A percentile compares a stretch with the other conserved stretches of the same genome.
Conservation (phyloP, 768 basidiomycete genomes). For the Terana coerulea region DNA sequence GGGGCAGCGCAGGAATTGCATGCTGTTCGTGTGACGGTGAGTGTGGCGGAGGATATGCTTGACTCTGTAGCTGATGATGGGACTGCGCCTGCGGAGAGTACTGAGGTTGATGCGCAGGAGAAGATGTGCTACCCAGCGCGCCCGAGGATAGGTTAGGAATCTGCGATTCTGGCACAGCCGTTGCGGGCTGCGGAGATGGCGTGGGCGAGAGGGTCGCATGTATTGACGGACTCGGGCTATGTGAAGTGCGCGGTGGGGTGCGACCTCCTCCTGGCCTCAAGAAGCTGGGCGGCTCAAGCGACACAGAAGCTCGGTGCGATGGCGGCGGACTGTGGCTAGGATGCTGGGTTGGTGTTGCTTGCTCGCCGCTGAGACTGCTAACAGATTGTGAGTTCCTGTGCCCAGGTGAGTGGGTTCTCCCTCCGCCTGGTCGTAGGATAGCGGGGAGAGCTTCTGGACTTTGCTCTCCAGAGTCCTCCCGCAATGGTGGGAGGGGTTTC, state of each 20-base stretch:
- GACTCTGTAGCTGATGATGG: not conserved
- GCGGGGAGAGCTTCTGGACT: constrained; percentile 30
- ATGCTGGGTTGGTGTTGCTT: not conserved
- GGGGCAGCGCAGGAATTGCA: not conserved
- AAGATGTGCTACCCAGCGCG: no score
- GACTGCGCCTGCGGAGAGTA: not conserved
- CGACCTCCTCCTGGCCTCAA: no score
- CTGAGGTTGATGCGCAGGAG: no score
- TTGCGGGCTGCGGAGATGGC: no score
- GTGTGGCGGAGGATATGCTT: not conserved
- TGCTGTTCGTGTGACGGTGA: not conserved
- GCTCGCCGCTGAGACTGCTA: not conserved
- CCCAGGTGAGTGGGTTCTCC: not conserved
- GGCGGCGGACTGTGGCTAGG: not conserved
- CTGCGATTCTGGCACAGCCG: no score
- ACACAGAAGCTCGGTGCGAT: no score
- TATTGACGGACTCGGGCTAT: no score
- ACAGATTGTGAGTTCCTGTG: not conserved
- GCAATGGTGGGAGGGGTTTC: constrained; percentile 45
- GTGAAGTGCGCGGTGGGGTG: no score
- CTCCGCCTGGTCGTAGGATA: constrained; percentile 39
- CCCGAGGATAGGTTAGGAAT: no score
- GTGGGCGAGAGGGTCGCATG: no score
- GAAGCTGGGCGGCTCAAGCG: no score
- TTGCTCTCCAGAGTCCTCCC: constrained; percentile 22